Evolutionary conservation across 2,329 filamentous ascomycete genomes (phyloP).

Genomic region (Trichoderma polysporum): DNA sequence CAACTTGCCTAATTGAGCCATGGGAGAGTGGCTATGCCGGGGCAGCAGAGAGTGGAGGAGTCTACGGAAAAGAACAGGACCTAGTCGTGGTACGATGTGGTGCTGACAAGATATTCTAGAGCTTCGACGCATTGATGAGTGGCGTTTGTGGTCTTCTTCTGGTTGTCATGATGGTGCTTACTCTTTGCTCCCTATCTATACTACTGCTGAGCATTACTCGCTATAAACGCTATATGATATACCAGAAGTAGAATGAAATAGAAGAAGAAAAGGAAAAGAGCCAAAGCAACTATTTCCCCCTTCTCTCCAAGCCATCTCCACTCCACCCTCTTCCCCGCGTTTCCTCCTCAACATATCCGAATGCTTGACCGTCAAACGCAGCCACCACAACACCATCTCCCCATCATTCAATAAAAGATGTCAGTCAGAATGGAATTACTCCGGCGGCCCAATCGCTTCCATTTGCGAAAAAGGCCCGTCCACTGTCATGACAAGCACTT

Average conservation of each 20-base stretch:
- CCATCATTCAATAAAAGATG: not conserved
- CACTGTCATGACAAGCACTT: not conserved
- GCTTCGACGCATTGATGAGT: not conserved
- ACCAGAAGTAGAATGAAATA: not conserved
- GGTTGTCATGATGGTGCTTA: not conserved
- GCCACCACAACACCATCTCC: not conserved
- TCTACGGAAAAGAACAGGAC: not conserved
- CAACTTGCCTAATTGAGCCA: slow-evolving; percentile 9
- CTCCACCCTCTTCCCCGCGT: not conserved
- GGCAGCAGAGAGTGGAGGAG: not conserved
- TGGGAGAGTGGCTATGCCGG: not conserved
- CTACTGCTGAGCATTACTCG: too few species aligned
- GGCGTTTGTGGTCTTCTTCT: not conserved
- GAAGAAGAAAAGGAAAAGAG: not conserved
- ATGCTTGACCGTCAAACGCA: not conserved
- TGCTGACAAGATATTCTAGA: not conserved
- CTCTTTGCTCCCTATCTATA: not conserved
- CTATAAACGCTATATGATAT: not conserved
- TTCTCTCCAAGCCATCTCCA: not conserved
- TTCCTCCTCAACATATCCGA: not conserved
- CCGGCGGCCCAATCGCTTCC: not conserved
- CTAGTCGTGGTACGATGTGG: not conserved
- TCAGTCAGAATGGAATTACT: not conserved
- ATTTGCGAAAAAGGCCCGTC: not conserved
- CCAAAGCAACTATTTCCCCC: not conserved